Conservation (phyloP, 305 asterid species). For the Fraxinus paxiana region DNA sequence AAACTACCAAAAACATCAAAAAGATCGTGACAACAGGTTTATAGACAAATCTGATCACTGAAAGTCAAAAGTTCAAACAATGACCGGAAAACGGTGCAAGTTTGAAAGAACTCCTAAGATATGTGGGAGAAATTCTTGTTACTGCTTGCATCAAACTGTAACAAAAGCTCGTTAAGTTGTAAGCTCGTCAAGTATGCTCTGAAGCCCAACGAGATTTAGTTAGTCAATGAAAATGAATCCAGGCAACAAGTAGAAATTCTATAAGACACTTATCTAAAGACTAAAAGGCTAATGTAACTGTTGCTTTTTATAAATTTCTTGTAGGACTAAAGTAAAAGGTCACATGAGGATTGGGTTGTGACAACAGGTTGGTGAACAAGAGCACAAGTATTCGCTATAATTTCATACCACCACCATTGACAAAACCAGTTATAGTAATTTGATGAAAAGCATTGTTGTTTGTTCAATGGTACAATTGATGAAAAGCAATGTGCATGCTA, state of each 20-base stretch:
- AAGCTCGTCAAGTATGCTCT: too few species aligned
- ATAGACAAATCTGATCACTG: too few species aligned
- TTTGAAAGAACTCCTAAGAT: too few species aligned
- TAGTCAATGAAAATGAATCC: neutral
- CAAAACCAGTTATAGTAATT: neutral
- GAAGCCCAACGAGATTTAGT: neutral
- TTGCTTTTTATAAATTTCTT: neutral
- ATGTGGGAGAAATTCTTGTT: too few species aligned
- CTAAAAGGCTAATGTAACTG: neutral
- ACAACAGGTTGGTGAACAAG: neutral
- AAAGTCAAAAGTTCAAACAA: too few species aligned
- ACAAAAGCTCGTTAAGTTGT: neutral
- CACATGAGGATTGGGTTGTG: neutral
- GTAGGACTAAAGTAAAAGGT: neutral
- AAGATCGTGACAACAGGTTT: too few species aligned
- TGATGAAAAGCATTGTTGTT: neutral
- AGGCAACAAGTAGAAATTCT: neutral
- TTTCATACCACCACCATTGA: neutral
- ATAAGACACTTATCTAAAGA: neutral
- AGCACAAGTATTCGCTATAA: neutral
- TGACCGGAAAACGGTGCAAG: too few species aligned
- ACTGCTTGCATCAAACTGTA: too few species aligned
- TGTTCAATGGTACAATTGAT: neutral
- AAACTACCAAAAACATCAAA: neutral
- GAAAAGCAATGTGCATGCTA: neutral